Percentiles rank a stretch among this genome's conserved stretches.
phyloP scores from a whole-genome alignment of 345 rosid species.

The Rhodomyrtus tomentosa region DNA sequence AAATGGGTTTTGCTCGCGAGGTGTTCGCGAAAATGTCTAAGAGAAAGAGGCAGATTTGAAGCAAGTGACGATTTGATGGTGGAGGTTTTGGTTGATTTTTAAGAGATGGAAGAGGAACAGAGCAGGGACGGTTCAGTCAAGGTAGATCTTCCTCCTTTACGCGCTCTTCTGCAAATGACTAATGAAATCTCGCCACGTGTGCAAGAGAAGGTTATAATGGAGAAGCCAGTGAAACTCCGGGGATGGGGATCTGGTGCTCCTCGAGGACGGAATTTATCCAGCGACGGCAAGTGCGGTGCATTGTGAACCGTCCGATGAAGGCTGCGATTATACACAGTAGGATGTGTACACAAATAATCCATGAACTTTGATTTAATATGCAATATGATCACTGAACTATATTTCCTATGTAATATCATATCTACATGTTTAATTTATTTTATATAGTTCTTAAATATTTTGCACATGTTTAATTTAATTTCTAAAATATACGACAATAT shows the following conservation, averaged over 20 bases:
- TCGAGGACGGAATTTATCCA: neutral
- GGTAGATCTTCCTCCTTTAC: neutral
- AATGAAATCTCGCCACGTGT: neutral
- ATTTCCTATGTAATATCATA: accelerated
- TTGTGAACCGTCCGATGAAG: neutral
- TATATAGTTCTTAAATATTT: too few species aligned
- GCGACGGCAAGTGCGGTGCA: neutral
- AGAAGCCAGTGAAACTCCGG: neutral
- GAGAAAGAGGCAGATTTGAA: neutral
- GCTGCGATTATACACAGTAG: neutral
- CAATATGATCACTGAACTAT: too few species aligned
- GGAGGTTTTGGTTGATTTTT: neutral
- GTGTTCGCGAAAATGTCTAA: neutral
- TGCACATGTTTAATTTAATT: too few species aligned
- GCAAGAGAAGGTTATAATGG: neutral
- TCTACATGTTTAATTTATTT: too few species aligned
- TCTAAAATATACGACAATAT: too few species aligned
- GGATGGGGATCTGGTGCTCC: neutral
- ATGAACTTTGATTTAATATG: too few species aligned
- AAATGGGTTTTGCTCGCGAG: neutral
- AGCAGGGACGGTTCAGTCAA: neutral
- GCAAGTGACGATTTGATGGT: neutral
- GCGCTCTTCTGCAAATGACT: neutral
- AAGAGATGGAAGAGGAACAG: neutral
- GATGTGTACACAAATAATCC: too few species aligned